phyloP scores from a whole-genome alignment of 768 basidiomycete genomes.

The Auriscalpium vulgare region DNA sequence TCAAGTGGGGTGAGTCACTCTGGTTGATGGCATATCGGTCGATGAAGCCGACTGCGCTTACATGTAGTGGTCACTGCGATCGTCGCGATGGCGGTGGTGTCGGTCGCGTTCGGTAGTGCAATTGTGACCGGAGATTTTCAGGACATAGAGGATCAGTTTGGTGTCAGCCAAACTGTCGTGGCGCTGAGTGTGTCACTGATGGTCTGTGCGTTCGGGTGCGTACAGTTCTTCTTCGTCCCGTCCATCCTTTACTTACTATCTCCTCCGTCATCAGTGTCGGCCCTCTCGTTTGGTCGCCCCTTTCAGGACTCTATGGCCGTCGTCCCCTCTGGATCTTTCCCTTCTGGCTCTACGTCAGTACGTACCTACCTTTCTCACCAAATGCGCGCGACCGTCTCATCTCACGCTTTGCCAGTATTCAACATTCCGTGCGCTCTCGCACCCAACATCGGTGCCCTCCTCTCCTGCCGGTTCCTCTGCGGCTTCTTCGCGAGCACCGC shows the following conservation, averaged over 20 bases:
- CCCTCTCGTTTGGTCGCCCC: constrained; percentile 20
- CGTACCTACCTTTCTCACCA: constrained; percentile 5
- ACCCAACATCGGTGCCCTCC: constrained; percentile 29
- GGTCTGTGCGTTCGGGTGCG: constrained; percentile 29
- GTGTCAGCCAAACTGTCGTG: constrained; percentile 25
- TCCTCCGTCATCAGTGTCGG: constrained; percentile 6
- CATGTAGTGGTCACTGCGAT: constrained; percentile 23
- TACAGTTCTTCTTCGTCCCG: constrained; percentile 19
- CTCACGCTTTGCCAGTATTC: not conserved
- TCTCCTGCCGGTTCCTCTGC: constrained; percentile 19
- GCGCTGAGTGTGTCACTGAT: constrained; percentile 28
- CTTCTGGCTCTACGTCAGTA: constrained; percentile 29
- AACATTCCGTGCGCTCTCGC: constrained; percentile 34
- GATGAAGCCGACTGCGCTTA: not conserved
- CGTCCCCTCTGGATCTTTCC: constrained; percentile 30
- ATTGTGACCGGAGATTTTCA: constrained; percentile 30
- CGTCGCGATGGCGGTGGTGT: constrained; percentile 25
- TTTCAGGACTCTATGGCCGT: constrained; percentile 34
- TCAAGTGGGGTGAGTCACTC: constrained; percentile 26
- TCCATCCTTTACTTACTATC: constrained; percentile 13
- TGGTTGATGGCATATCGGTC: not conserved
- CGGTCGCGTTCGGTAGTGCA: constrained; percentile 29
- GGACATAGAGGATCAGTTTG: constrained; percentile 25
- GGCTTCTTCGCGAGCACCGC: constrained; percentile 28
- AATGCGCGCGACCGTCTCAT: not conserved